Conservation (phyloP, 768 basidiomycete genomes). For the Ephemerocybe angulata region DNA sequence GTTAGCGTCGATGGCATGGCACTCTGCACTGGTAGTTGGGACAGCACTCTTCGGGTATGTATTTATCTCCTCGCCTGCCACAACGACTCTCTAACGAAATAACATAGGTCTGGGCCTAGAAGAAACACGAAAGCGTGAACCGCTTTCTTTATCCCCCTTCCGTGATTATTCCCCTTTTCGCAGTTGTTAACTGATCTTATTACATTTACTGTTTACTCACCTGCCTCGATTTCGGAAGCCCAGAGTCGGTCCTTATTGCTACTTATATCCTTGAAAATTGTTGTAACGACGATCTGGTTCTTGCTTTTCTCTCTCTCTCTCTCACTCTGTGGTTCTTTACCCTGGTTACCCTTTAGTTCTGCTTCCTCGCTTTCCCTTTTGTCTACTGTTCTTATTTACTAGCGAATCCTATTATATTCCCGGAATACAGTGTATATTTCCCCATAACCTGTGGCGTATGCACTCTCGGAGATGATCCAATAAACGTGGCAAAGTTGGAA, state of each 20-base stretch:
- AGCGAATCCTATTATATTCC: constrained; percentile 36
- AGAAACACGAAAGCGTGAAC: background rate
- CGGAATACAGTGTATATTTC: constrained; percentile 13
- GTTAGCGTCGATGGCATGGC: constrained; percentile 97
- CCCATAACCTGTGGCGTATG: background rate
- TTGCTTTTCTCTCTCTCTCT: constrained; percentile 17
- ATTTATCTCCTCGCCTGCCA: background rate
- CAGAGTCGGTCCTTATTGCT: constrained; percentile 4
- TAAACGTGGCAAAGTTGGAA: constrained; percentile 11
- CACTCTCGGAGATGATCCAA: background rate
- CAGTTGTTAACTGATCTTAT: background rate
- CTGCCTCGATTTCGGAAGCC: constrained; percentile 27
- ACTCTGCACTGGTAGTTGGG: constrained; percentile 98
- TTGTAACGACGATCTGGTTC: constrained; percentile 4
- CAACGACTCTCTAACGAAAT: background rate
- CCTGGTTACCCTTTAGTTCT: constrained; percentile 30
- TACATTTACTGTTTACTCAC: constrained; percentile 49
- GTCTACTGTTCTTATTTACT: constrained; percentile 42
- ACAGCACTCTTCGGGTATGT: constrained; percentile 89
- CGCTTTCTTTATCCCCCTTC: background rate
- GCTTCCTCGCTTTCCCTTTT: constrained; percentile 21
- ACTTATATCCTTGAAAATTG: constrained; percentile 1
- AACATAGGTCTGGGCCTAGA: background rate
- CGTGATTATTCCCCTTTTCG: background rate
- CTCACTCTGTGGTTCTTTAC: constrained; percentile 28